Percentiles rank a stretch among this genome's conserved stretches.
Conservation (phyloP, 2,329 filamentous ascomycete species). For the Talaromyces sp. region DNA sequence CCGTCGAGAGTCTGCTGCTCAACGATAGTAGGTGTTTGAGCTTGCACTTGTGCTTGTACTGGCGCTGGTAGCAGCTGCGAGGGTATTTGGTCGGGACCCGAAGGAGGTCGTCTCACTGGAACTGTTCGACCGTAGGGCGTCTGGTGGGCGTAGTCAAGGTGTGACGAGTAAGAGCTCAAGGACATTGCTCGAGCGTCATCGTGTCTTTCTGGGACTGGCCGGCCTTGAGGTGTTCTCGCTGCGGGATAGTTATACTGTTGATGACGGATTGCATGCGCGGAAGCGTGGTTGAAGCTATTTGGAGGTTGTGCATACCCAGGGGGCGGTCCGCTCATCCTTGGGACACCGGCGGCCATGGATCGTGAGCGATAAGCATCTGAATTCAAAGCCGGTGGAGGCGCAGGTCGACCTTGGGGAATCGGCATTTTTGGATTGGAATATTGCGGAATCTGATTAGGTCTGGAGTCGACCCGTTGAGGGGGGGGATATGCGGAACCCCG, state of each 20-base stretch:
- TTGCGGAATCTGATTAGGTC: slow-evolving; percentile 46
- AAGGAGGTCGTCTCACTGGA: slow-evolving; percentile 65
- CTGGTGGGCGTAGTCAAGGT: slow-evolving; percentile 75
- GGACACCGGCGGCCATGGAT: slow-evolving; percentile 64
- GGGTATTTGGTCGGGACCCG: slow-evolving; percentile 32
- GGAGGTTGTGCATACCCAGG: slow-evolving; percentile 62
- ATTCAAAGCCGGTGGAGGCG: slow-evolving; percentile 68
- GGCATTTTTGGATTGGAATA: slow-evolving; percentile 55
- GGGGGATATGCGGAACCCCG: slow-evolving; percentile 67
- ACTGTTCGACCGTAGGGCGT: slow-evolving; percentile 85
- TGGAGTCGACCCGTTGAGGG: slow-evolving; percentile 65
- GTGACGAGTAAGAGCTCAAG: slow-evolving; percentile 75
- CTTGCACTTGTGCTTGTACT: slow-evolving; percentile 13
- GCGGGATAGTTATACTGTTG: slow-evolving; percentile 60
- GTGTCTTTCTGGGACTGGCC: slow-evolving; percentile 83
- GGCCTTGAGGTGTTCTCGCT: slow-evolving; percentile 84
- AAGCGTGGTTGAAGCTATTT: slow-evolving; percentile 36
- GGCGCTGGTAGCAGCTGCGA: slow-evolving; percentile 17
- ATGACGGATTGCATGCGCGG: slow-evolving; percentile 72
- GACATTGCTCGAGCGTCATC: slow-evolving; percentile 96
- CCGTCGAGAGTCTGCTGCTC: slow-evolving; percentile 52
- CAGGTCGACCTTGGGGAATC: slow-evolving; percentile 47
- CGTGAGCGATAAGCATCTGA: slow-evolving; percentile 87
- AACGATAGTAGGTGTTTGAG: neutral
- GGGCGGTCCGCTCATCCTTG: slow-evolving; percentile 59